Base-by-base conservation (phyloP, 2,329 filamentous ascomycete species). In the Diaporthe batatas region DNA sequence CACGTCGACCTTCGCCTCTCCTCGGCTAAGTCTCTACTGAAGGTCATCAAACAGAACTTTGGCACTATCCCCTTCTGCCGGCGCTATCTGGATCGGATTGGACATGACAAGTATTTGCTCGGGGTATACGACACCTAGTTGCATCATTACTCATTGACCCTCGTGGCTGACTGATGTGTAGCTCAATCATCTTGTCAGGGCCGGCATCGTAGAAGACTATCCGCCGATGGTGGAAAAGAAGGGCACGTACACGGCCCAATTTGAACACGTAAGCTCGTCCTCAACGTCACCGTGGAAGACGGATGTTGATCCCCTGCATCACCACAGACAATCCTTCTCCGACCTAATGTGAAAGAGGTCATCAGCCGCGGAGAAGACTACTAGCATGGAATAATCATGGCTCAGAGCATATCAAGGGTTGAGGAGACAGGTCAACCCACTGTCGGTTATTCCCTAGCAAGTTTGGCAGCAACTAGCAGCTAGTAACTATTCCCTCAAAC, bases 41-140 rank as follows among this genome's bases (percentile, higher is more conserved):
- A 90, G 78, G 92, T 94, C 42, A 98, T 98, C 82, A 96, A 94
- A 84, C 97, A 97, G 88, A 98, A 98, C 84, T 98, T 98, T 82
- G 94, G 94, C 76, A 98, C 95, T 1, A 84, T 98, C 77, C 95
- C 95, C 1, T 98, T 95, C 83, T 98, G 94, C 83, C 89, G 95
- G 75, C 91, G 95, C 77, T 98, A 98, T 81, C 87, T 98, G 74
- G 95, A 98, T 83, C 92, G 95, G 70, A 84, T 98, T n/a, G 95
- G 95, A 34, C 93, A 97, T 82, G 94, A 98, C 75, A 98, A 98
- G 83, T 98, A 98, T 81, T 88, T 98, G 49, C 87, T 98, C 8
- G 95, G 95, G 92, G 32, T 34, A 34, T 34, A 34, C 32, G 4
- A 4, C 32, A 34, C 32, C 32, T 34, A 34, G 32, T 34, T 34